phyloP scores from a whole-genome alignment of 768 basidiomycete genomes.

The Crassisporium funariophilum region DNA sequence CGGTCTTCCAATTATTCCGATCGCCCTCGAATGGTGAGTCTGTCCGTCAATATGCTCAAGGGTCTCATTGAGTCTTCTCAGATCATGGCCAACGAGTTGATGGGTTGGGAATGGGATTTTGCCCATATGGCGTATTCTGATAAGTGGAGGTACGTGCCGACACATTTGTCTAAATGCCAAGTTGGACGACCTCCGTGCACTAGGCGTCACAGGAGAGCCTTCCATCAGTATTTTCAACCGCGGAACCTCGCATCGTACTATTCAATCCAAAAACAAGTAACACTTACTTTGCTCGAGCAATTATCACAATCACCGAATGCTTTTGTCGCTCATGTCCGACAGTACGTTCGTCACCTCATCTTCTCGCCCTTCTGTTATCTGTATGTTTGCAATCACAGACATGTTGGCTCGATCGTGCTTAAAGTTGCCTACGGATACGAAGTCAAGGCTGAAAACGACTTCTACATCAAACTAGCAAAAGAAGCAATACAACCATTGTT shows the following conservation, averaged over 20 bases:
- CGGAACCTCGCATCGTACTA: slow-evolving; percentile 28
- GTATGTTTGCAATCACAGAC: slow-evolving; percentile 22
- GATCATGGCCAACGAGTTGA: slow-evolving; percentile 30
- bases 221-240: slow-evolving; percentile 40
- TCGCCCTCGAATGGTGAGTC: slow-evolving; percentile 34
- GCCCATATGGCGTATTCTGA: slow-evolving; percentile 33
- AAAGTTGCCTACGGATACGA: slow-evolving; percentile 43
- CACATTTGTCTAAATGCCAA: background rate
- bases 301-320: slow-evolving; percentile 28
- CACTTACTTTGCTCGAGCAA: slow-evolving; percentile 24
- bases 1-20: slow-evolving; percentile 49
- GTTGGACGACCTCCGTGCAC: background rate
- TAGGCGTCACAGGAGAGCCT: slow-evolving; percentile 33
- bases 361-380: background rate
- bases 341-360: slow-evolving; percentile 20
- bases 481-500: slow-evolving; percentile 27
- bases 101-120: slow-evolving; percentile 36
- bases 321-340: slow-evolving; percentile 30
- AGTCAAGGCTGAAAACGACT: slow-evolving; percentile 35
- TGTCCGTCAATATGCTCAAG: background rate
- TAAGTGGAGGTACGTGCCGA: slow-evolving; percentile 31
- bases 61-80: slow-evolving; percentile 5
- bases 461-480: slow-evolving; percentile 38
- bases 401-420: slow-evolving; percentile 37
- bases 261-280: slow-evolving; percentile 24